Percentiles rank a stretch among this genome's conserved stretches.
phyloP scores from a whole-genome alignment of 2,329 filamentous ascomycete species.

The Plectosphaerella plurivora region DNA sequence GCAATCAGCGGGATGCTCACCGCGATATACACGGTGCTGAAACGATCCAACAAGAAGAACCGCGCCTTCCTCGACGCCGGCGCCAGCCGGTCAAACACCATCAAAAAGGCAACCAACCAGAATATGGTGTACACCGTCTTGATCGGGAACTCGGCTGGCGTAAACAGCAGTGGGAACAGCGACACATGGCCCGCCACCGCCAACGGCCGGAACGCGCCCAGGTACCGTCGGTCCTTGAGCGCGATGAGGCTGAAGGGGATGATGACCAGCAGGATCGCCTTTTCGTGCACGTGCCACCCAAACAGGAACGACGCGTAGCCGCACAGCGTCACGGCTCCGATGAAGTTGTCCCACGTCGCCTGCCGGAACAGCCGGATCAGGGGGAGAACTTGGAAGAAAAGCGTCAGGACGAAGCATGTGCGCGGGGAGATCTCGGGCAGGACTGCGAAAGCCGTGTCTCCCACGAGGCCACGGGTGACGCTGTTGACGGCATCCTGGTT shows the following conservation, averaged over 20 bases:
- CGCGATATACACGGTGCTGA: constrained; percentile 84
- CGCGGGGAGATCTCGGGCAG: constrained; percentile 80
- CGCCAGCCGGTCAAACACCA: constrained; percentile 81
- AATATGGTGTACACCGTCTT: constrained; percentile 91
- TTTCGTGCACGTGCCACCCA: constrained; percentile 98
- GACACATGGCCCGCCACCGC: constrained; percentile 94
- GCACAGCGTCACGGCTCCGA: constrained; percentile 85
- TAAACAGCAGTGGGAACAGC: constrained; percentile 90
- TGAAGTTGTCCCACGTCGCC: constrained; percentile 84
- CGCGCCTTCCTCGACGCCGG: constrained; percentile 76
- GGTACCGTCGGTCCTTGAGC: constrained; percentile 81
- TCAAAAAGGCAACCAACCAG: constrained; percentile 83
- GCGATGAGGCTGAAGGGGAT: constrained; percentile 93
- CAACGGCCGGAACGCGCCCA: constrained; percentile 86
- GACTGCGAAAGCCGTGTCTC: constrained; percentile 90
- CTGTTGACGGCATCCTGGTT: constrained; percentile 75
- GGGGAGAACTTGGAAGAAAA: constrained; percentile 75
- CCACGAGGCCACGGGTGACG: constrained; percentile 87
- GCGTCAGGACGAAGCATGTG: constrained; percentile 75
- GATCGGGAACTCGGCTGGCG: constrained; percentile 84
- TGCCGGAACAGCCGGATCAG: constrained; percentile 76
- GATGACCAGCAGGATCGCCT: constrained; percentile 89
- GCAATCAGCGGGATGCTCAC: constrained; percentile 83
- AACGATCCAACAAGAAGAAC: constrained; percentile 86
- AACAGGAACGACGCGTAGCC: constrained; percentile 96